A percentile compares a stretch with the other conserved stretches of the same genome.
Evolutionary conservation across 805 yeast genomes (phyloP).

Genomic region (Starmerella khaoyaiensis): DNA sequence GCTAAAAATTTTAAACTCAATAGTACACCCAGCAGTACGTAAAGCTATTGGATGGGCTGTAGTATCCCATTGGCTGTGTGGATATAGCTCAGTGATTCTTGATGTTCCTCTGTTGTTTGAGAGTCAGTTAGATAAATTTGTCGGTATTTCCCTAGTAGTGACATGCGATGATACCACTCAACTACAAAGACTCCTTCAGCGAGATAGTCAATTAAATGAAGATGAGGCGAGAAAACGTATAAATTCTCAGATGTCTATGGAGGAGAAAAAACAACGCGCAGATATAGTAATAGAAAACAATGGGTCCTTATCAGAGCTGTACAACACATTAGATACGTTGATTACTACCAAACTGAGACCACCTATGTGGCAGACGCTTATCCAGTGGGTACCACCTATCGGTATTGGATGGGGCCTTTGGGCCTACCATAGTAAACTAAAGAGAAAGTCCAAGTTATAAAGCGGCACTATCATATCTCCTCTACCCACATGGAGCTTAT

Average conservation of each 20-base stretch:
- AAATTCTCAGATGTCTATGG: constrained; percentile 58
- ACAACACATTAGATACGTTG: constrained; percentile 33
- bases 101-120: constrained; percentile 91
- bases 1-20: constrained; percentile 47
- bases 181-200: constrained; percentile 42
- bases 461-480: neutral
- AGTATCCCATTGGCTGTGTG: constrained; percentile 42
- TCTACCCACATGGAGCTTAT: too few relatives aligned
- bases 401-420: constrained; percentile 21
- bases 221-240: constrained; percentile 66
- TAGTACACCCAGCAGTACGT: constrained; percentile 82
- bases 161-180: constrained; percentile 48
- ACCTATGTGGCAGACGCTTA: constrained; percentile 28
- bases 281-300: constrained; percentile 58
- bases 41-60: constrained; percentile 49
- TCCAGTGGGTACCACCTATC: constrained; percentile 29
- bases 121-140: constrained; percentile 51
- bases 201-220: constrained; percentile 54
- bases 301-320: constrained; percentile 33
- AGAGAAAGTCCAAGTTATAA: neutral
- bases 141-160: constrained; percentile 62
- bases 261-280: constrained; percentile 43
- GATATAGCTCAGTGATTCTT: constrained; percentile 50
- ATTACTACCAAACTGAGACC: constrained; percentile 25
- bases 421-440: constrained; percentile 7